These are phyloP conservation scores for Globisporangium nunn DNA, from an alignment of 352 stramenopile species.

Conservation along the genomic window DNA sequence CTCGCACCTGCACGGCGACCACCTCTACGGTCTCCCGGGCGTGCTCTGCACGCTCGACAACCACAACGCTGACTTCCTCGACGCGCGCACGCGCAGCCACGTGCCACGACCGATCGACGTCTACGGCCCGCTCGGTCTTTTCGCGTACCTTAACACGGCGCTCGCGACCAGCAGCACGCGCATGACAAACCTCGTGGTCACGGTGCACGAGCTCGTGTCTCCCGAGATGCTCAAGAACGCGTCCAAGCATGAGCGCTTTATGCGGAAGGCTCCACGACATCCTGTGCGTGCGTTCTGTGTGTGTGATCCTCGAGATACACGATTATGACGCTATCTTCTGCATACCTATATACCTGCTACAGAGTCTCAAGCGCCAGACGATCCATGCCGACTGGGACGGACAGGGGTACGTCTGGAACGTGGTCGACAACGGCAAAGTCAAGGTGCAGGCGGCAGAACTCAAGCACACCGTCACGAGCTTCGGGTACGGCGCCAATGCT, in stretches of 20 bases:
- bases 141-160: slow-evolving; percentile 68
- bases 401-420: slow-evolving; percentile 57
- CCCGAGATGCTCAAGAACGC: slow-evolving; percentile 35
- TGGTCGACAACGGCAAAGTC: slow-evolving; percentile 61
- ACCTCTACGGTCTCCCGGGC: slow-evolving; percentile 75
- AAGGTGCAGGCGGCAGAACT: slow-evolving; percentile 53
- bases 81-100: slow-evolving; percentile 43
- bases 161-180: slow-evolving; percentile 57
- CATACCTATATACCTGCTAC: neutral
- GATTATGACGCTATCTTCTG: no score
- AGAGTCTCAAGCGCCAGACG: slow-evolving; percentile 32
- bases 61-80: slow-evolving; percentile 54
- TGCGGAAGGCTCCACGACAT: slow-evolving; percentile 47
- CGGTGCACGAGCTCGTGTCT: slow-evolving; percentile 68
- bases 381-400: slow-evolving; percentile 54
- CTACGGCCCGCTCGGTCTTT: slow-evolving; percentile 73
- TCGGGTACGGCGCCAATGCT: slow-evolving; percentile 36
- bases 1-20: slow-evolving; percentile 81
- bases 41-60: slow-evolving; percentile 84
- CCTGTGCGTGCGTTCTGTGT: slow-evolving; percentile 24
- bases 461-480: slow-evolving; percentile 76
- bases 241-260: slow-evolving; percentile 54
- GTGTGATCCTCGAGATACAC: no score
- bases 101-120: slow-evolving; percentile 50
- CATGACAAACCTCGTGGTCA: slow-evolving; percentile 66